A percentile compares a stretch with the other conserved stretches of the same genome.
These are phyloP conservation scores for Nannochloropsis gaditana DNA, from an alignment of 108 stramenopile genomes.

Conservation along the genomic window DNA sequence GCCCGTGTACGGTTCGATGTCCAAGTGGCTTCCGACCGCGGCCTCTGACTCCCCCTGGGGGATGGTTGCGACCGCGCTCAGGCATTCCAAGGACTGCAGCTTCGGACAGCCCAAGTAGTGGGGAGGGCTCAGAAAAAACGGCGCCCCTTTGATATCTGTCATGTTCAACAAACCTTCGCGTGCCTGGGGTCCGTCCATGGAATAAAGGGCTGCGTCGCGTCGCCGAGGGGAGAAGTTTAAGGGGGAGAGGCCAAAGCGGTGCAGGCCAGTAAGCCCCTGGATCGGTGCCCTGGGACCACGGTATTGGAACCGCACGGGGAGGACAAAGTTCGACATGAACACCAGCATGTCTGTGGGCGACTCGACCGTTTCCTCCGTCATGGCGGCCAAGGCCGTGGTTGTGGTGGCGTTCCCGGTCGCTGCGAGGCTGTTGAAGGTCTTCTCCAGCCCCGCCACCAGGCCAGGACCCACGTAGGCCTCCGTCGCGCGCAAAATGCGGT, in stretches of 20 bases:
- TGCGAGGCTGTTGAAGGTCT: neutral
- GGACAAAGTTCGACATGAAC: neutral
- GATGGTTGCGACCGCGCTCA: neutral
- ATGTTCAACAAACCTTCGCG: neutral
- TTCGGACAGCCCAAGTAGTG: conserved; percentile 6
- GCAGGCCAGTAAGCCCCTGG: neutral
- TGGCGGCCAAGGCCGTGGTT: neutral
- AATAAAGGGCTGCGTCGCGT: neutral
- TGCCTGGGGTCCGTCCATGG: neutral
- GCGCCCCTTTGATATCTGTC: neutral
- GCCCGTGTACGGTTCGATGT: neutral
- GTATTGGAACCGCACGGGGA: neutral
- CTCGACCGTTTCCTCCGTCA: neutral
- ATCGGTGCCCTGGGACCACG: neutral
- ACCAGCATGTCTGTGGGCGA: neutral
- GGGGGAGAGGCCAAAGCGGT: neutral
- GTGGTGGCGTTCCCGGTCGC: too few relatives aligned
- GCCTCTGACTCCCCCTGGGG: neutral
- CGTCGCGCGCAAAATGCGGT: conserved; percentile 1
- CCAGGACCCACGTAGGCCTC: neutral
- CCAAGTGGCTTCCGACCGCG: neutral
- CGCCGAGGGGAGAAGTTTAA: neutral
- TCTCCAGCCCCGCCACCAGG: neutral
- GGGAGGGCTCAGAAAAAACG: neutral
- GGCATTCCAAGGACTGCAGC: neutral